Conservation (phyloP, 2,329 filamentous ascomycete genomes). For the Venturia aucupariae region DNA sequence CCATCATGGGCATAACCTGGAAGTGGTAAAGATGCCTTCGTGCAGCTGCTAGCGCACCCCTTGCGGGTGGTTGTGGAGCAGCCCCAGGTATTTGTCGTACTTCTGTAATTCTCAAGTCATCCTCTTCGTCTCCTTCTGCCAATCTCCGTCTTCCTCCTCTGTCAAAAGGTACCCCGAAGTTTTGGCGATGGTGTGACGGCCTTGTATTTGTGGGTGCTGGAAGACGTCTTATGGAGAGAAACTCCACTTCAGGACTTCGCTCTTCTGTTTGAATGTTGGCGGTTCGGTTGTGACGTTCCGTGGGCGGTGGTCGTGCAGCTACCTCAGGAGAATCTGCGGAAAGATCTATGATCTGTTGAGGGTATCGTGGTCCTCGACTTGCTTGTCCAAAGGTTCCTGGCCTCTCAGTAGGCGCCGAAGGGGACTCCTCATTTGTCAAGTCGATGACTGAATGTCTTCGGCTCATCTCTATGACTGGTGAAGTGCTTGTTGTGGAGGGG, state of each 20-base stretch:
- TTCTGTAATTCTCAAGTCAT: conserved; percentile 5
- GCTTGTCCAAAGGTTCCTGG: conserved; percentile 16
- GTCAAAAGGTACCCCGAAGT: not conserved
- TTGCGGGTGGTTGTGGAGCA: not conserved
- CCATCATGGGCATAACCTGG: not conserved
- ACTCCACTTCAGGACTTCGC: conserved; percentile 42
- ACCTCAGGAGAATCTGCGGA: conserved; percentile 28
- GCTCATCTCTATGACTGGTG: not conserved
- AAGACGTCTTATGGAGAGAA: conserved; percentile 20
- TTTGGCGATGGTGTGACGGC: conserved; percentile 14
- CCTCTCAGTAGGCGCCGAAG: conserved; percentile 15
- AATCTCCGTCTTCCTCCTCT: not conserved
- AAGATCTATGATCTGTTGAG: conserved; percentile 36
- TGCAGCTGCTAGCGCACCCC: not conserved
- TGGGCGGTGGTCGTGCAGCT: conserved; percentile 16
- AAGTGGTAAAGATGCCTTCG: not conserved
- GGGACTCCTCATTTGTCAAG: not conserved
- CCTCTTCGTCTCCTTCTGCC: not conserved
- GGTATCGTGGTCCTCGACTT: conserved; percentile 22
- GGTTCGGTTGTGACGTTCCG: not conserved
- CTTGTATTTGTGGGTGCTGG: conserved; percentile 18
- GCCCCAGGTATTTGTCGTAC: not conserved
- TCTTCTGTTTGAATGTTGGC: conserved; percentile 12
- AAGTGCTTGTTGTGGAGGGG: not conserved
- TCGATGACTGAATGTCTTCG: not conserved